A percentile compares a stretch with the other conserved stretches of the same genome.
These are phyloP conservation scores for Scutellaria galericulata DNA, from an alignment of 257 asterid species.

Conservation along the genomic window DNA sequence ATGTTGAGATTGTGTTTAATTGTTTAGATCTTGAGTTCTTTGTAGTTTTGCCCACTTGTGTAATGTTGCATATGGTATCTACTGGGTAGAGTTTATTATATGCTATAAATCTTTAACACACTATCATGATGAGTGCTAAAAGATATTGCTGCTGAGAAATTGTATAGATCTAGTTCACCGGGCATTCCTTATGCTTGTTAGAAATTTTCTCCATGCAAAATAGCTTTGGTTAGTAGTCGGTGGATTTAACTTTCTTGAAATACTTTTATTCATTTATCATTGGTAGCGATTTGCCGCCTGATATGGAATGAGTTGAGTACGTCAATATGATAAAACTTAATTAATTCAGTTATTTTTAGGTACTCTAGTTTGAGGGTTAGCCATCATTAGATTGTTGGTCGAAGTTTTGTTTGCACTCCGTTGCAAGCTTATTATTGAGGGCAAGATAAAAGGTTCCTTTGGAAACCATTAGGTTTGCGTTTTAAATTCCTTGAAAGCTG, in stretches of 20 bases:
- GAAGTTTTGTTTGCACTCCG: background rate
- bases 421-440: background rate
- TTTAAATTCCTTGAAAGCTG: slow-evolving; percentile 14
- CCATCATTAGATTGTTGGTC: background rate
- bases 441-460: background rate
- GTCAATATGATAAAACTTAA: background rate
- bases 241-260: slow-evolving; percentile 8
- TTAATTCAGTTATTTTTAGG: background rate
- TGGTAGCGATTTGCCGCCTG: background rate
- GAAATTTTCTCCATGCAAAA: background rate
- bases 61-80: slow-evolving; percentile 10
- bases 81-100: background rate
- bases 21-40: slow-evolving; percentile 14
- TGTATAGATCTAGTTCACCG: background rate
- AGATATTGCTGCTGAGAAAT: background rate
- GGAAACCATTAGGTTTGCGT: slow-evolving; percentile 1
- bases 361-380: background rate
- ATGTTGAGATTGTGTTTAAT: slow-evolving; percentile 22
- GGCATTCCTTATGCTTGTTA: slow-evolving; percentile 8
- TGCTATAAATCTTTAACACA: background rate
- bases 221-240: background rate
- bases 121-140: background rate
- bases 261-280: background rate
- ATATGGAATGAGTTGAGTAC: background rate
- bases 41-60: slow-evolving; percentile 1